These are phyloP conservation scores for Avena eriantha DNA, from an alignment of 176 grass and related monocot genomes.

Conservation along the genomic window DNA sequence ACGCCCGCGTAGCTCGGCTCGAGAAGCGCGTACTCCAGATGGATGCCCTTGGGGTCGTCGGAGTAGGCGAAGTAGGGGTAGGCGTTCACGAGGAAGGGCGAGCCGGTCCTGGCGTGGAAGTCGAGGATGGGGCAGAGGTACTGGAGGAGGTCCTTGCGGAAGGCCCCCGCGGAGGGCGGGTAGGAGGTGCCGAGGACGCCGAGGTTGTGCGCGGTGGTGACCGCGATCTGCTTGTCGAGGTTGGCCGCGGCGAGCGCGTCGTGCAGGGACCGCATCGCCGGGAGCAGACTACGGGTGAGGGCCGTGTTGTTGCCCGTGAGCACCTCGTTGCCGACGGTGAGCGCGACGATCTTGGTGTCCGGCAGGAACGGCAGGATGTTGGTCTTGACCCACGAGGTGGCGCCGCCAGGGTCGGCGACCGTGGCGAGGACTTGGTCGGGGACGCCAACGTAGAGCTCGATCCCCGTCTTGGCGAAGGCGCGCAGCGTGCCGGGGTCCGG, in stretches of 20 bases:
- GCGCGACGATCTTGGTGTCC: conserved; percentile 66
- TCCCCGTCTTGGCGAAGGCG: conserved; percentile 65
- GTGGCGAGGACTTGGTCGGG: conserved; percentile 57
- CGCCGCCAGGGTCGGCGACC: conserved; percentile 43
- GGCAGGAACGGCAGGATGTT: conserved; percentile 57
- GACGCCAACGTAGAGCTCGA: conserved; percentile 73
- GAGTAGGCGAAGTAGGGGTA: conserved; percentile 85
- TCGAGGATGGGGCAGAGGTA: conserved; percentile 67
- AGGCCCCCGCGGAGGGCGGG: conserved; percentile 58
- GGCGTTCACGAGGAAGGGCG: conserved; percentile 71
- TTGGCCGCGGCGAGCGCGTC: conserved; percentile 44
- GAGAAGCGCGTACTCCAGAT: conserved; percentile 65
- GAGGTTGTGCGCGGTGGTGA: conserved; percentile 71
- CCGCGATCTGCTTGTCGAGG: conserved; percentile 59
- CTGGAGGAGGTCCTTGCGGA: conserved; percentile 50
- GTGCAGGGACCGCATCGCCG: conserved; percentile 66
- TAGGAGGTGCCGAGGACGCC: conserved; percentile 61
- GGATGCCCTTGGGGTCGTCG: conserved; percentile 56
- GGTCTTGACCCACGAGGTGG: conserved; percentile 50
- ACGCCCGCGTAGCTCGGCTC: conserved; percentile 47
- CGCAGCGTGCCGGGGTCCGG: conserved; percentile 60
- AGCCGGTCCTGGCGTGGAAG: conserved; percentile 62
- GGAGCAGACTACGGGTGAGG: conserved; percentile 43
- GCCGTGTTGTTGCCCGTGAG: conserved; percentile 63
- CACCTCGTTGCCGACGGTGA: conserved; percentile 82